phyloP scores from a whole-genome alignment of 805 yeast genomes.

The Metschnikowia henanensis region DNA sequence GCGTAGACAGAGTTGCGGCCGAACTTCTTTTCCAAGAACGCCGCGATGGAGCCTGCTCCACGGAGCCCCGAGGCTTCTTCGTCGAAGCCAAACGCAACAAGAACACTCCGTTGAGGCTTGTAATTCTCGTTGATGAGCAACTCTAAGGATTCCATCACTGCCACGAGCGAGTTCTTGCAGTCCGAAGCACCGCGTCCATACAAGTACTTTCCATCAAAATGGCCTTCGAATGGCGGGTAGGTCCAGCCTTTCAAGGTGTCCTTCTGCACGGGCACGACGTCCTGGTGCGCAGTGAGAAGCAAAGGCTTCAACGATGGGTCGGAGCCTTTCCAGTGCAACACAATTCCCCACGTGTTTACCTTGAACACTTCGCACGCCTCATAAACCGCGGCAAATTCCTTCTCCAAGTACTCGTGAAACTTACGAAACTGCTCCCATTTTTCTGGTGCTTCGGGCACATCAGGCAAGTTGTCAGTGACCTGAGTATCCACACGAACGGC shows the following conservation, averaged over 20 bases:
- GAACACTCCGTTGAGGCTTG: slow-evolving; percentile 15
- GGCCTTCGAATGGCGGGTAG: slow-evolving; percentile 18
- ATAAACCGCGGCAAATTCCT: slow-evolving; percentile 14
- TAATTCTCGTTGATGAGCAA: slow-evolving; percentile 13
- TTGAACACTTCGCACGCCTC: slow-evolving; percentile 10
- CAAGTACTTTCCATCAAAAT: slow-evolving; percentile 34
- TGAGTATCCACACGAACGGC: slow-evolving; percentile 70
- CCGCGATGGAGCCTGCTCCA: slow-evolving; percentile 13
- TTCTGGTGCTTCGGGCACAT: slow-evolving; percentile 48
- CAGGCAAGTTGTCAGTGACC: slow-evolving; percentile 51
- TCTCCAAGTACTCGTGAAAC: slow-evolving; percentile 17
- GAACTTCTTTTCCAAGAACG: slow-evolving; percentile 12
- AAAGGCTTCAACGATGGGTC: slow-evolving; percentile 17
- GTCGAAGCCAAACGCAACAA: slow-evolving; percentile 20
- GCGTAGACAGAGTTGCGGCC: slow-evolving; percentile 19
- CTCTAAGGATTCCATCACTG: slow-evolving; percentile 50
- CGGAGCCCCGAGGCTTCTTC: slow-evolving; percentile 19
- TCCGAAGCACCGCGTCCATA: slow-evolving; percentile 83
- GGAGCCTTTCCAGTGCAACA: slow-evolving; percentile 18
- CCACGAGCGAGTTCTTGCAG: slow-evolving; percentile 68
- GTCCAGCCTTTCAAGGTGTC: slow-evolving; percentile 16
- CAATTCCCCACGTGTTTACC: slow-evolving; percentile 18
- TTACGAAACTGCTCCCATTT: slow-evolving; percentile 41
- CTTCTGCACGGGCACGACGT: slow-evolving; percentile 20
- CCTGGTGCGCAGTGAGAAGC: slow-evolving; percentile 19